These are phyloP conservation scores for Solanum bulbocastanum DNA, from an alignment of 257 asterid genomes.

Conservation along the genomic window DNA sequence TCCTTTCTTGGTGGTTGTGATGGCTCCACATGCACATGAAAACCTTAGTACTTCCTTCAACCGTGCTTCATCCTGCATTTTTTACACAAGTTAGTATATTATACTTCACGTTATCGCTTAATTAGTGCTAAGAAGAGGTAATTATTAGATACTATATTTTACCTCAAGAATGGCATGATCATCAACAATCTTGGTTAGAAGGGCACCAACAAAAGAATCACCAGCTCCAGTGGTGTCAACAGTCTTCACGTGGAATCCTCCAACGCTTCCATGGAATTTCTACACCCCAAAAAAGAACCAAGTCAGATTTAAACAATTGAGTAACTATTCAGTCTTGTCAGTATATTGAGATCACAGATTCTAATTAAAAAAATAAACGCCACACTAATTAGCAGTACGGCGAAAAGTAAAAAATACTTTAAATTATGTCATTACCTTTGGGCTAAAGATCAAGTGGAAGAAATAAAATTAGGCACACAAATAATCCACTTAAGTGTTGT, in stretches of 20 bases:
- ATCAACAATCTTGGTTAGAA: slow-evolving; percentile 25
- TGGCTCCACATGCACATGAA: slow-evolving; percentile 94
- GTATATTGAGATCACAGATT: neutral
- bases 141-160: neutral
- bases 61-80: slow-evolving; percentile 51
- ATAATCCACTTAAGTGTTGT: neutral
- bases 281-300: neutral
- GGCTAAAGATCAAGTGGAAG: neutral
- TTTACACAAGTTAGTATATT: neutral
- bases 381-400: neutral
- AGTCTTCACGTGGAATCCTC: slow-evolving; percentile 32
- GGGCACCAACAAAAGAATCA: slow-evolving; percentile 45
- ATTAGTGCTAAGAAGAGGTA: neutral
- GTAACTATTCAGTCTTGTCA: neutral
- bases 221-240: slow-evolving; percentile 49
- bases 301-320: neutral
- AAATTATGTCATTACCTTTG: neutral
- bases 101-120: neutral
- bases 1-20: slow-evolving; percentile 90
- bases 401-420: neutral
- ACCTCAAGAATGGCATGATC: slow-evolving; percentile 30
- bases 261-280: slow-evolving; percentile 27
- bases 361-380: neutral
- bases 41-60: slow-evolving; percentile 69
- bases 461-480: neutral